These are phyloP conservation scores for Liquidambar formosana DNA, from an alignment of 164 flowering plant species.

Conservation along the genomic window DNA sequence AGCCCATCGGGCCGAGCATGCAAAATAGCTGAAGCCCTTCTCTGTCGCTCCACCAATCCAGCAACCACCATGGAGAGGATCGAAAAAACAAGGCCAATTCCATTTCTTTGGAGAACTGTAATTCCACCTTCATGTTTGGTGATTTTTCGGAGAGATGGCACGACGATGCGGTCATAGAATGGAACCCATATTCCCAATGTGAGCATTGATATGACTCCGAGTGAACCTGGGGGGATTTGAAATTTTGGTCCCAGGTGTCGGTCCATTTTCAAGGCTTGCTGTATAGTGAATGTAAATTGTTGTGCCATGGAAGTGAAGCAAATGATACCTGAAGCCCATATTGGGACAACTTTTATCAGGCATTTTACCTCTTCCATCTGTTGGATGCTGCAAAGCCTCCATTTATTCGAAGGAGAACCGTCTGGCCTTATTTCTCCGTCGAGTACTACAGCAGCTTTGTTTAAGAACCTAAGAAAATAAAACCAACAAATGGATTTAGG, in stretches of 20 bases:
- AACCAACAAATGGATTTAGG: neutral
- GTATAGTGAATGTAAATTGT: conserved; percentile 63
- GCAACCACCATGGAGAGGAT: conserved; percentile 60
- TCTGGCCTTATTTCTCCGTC: conserved; percentile 43
- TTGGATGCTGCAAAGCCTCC: conserved; percentile 64
- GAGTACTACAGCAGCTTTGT: conserved; percentile 45
- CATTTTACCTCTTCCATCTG: conserved; percentile 67
- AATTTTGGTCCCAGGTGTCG: conserved; percentile 62
- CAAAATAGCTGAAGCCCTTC: conserved; percentile 38
- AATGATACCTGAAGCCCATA: conserved; percentile 66
- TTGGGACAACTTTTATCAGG: conserved; percentile 46
- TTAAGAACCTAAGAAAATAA: conserved; percentile 34
- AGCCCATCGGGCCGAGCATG: conserved; percentile 18
- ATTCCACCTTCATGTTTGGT: conserved; percentile 63
- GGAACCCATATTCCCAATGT: conserved; percentile 64
- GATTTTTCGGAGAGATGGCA: conserved; percentile 46
- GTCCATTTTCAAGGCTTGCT: conserved; percentile 73
- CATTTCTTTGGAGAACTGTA: conserved; percentile 68
- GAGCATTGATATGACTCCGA: conserved; percentile 50
- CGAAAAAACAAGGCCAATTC: conserved; percentile 62
- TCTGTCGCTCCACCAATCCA: conserved; percentile 41
- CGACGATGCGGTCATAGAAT: conserved; percentile 56
- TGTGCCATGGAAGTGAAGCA: conserved; percentile 51
- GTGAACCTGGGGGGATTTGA: conserved; percentile 64
- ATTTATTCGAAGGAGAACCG: conserved; percentile 31